These are phyloP conservation scores for Pseudophaeomoniella oleicola DNA, from an alignment of 2,329 filamentous ascomycete genomes.

Conservation along the genomic window DNA sequence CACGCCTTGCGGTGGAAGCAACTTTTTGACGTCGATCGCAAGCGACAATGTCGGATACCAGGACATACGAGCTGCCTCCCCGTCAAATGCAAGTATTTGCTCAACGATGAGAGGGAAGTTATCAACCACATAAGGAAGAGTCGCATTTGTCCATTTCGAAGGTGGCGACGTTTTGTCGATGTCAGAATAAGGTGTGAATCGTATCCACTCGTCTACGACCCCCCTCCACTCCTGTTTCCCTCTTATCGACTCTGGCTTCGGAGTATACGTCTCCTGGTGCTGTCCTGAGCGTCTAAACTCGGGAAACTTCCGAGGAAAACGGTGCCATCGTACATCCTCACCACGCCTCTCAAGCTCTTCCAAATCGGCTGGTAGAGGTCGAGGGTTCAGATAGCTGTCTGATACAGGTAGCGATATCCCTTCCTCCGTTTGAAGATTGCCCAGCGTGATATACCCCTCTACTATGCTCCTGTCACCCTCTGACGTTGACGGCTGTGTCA, in stretches of 20 bases:
- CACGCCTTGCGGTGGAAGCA: conserved; percentile 50
- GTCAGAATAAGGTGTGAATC: conserved; percentile 31
- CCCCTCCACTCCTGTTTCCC: background rate
- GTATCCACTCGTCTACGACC: conserved; percentile 55
- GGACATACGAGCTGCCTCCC: conserved; percentile 22
- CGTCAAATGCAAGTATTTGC: conserved; percentile 11
- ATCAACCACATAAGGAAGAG: conserved; percentile 53
- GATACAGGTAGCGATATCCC: conserved; percentile 42
- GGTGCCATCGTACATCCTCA: background rate
- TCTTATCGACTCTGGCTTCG: background rate
- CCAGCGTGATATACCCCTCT: conserved; percentile 50
- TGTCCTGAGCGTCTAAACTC: background rate
- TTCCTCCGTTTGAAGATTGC: conserved; percentile 43
- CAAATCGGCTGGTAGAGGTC: conserved; percentile 17
- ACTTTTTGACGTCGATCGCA: conserved; percentile 64
- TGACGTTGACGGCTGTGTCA: conserved; percentile 24
- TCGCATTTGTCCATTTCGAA: conserved; percentile 45
- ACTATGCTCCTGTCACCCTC: conserved; percentile 35
- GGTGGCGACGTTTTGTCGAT: conserved; percentile 11
- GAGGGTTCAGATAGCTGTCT: conserved; percentile 35
- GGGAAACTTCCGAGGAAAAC: background rate
- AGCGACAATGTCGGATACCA: conserved; percentile 68
- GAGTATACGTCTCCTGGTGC: background rate
- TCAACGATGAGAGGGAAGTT: conserved; percentile 55
- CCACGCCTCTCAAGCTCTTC: background rate